Base-by-base conservation (phyloP, 352 stramenopile species). In the Pythium dissimile region DNA sequence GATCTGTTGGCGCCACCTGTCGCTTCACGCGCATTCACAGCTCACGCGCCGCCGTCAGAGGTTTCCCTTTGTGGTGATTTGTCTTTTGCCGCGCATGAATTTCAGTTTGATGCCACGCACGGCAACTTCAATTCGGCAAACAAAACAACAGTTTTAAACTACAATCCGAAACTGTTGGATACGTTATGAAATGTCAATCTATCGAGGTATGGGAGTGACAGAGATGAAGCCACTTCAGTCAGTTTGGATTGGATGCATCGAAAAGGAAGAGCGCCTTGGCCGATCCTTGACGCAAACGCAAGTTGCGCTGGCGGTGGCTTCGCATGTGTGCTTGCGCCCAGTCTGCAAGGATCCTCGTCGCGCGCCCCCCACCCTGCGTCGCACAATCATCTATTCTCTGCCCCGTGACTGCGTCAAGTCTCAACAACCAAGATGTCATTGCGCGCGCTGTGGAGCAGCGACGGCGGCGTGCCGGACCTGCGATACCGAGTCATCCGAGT, bases 91-190 rank as follows among this genome's bases (percentile, higher is more conserved):
- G 18, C 12, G 47, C 32, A 30, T 32, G 30, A 16, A 44, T 23
- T 26, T 41, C 34, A 42, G 3, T 18, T 13, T 34, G 32, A 24
- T 30, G 41, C 21, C 43, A 16, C 46, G 7, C 1, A 54, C 21
- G 35, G 49, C 49, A 56, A 56, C 49, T 56, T 56, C 49, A 56
- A 56, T 56, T 46, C 38, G 49, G 38, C 10, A 18, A 16, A 15
- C 4, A n/a, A n/a, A n/a, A n/a, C n/a, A n/a, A n/a, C n/a, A n/a
- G n/a, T n/a, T n/a, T n/a, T n/a, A n/a, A n/a, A n/a, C n/a, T n/a
- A n/a, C n/a, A n/a, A 28, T n/a, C 20, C 20, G 11, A 24, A 42
- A 10, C 3, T 51, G 44, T 28, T 51, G 44, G 44, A 51, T 51
- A 51, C 28, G 44, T 2, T 3, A 27, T 21, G 16, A 51, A 7